Percentiles rank a stretch among this genome's conserved stretches.
phyloP scores from a whole-genome alignment of 176 grass and related monocot species.

The Ensete ventricosum region DNA sequence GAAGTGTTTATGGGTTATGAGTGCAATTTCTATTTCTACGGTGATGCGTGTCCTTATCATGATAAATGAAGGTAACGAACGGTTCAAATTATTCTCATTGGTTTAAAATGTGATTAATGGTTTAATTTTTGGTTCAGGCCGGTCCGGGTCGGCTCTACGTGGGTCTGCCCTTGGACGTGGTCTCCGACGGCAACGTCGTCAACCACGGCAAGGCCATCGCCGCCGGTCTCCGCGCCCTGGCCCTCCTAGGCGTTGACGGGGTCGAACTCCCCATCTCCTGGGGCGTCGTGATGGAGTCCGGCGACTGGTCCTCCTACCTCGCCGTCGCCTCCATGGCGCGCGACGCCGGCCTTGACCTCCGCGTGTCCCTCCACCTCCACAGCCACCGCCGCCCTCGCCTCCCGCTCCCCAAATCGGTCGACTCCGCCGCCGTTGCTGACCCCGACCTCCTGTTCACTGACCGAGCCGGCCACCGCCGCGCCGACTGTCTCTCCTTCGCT shows the following conservation, averaged over 20 bases:
- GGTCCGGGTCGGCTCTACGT: conserved; percentile 41
- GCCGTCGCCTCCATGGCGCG: conserved; percentile 64
- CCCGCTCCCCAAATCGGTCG: conserved; percentile 43
- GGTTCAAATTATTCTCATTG: not conserved
- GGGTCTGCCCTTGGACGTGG: conserved; percentile 59
- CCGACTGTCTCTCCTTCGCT: conserved; percentile 71
- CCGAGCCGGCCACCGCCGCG: conserved; percentile 20
- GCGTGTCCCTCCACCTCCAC: conserved; percentile 51
- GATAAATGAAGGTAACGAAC: not conserved
- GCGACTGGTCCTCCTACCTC: conserved; percentile 43
- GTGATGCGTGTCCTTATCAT: not conserved
- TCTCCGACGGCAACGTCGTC: conserved; percentile 31
- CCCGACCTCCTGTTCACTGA: conserved; percentile 74
- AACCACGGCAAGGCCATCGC: conserved; percentile 47
- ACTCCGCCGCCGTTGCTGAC: conserved; percentile 25
- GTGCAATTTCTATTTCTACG: not conserved
- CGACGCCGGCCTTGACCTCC: conserved; percentile 50
- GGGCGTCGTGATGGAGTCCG: conserved; percentile 41
- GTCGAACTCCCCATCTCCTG: conserved; percentile 87
- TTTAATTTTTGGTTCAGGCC: conserved; percentile 26
- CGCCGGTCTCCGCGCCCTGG: conserved; percentile 53
- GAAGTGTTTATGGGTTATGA: too few relatives aligned
- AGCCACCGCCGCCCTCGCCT: conserved; percentile 15
- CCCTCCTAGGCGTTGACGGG: conserved; percentile 62
- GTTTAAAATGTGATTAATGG: not conserved